Evolutionary conservation across 2,329 filamentous ascomycete genomes (phyloP).

Genomic region (Cryphonectria japonica): DNA sequence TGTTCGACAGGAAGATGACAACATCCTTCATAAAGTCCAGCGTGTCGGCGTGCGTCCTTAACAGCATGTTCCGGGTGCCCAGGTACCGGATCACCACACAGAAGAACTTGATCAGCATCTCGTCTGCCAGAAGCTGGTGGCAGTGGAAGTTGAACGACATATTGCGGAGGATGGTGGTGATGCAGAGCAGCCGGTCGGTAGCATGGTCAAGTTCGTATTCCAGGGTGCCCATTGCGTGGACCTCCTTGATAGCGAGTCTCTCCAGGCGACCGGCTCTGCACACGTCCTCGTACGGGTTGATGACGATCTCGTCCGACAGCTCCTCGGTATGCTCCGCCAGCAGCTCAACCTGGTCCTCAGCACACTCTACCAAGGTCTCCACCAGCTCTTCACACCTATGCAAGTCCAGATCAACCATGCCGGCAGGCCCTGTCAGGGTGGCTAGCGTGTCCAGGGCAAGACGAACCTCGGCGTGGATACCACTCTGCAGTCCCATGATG

Average conservation of each 20-base stretch:
- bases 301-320: conserved; percentile 81
- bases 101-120: conserved; percentile 79
- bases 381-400: conserved; percentile 84
- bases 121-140: conserved; percentile 70
- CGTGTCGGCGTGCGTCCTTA: conserved; percentile 81
- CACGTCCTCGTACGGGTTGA: conserved; percentile 87
- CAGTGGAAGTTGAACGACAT: conserved; percentile 83
- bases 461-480: conserved; percentile 86
- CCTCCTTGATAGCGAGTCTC: conserved; percentile 70
- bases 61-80: conserved; percentile 84
- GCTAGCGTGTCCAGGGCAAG: conserved; percentile 84
- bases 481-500: conserved; percentile 86
- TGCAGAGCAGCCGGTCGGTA: conserved; percentile 84
- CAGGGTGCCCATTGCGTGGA: conserved; percentile 72
- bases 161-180: conserved; percentile 91
- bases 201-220: conserved; percentile 85
- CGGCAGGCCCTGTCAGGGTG: conserved; percentile 65
- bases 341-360: conserved; percentile 82
- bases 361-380: conserved; percentile 86
- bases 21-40: conserved; percentile 98
- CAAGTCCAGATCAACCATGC: conserved; percentile 63
- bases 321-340: conserved; percentile 85
- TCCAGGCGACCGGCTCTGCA: conserved; percentile 78
- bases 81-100: conserved; percentile 83
- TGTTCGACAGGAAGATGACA: conserved; percentile 86